A percentile compares a stretch with the other conserved stretches of the same genome.
These are phyloP conservation scores for Suillus sp. DNA, from an alignment of 768 basidiomycete species.

Conservation along the genomic window DNA sequence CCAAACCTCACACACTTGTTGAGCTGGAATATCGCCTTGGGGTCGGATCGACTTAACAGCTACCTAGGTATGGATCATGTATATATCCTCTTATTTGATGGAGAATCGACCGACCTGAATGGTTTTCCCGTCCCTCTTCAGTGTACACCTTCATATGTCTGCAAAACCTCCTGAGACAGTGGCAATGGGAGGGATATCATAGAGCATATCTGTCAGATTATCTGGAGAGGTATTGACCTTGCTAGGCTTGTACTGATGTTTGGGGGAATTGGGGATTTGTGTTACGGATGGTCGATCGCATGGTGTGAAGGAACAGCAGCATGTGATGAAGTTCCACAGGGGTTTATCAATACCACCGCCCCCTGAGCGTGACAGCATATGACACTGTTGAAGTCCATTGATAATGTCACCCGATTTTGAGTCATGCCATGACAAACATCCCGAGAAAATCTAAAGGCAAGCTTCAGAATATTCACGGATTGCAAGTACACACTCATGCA, in stretches of 20 bases:
- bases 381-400: not conserved
- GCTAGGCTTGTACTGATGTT: not conserved
- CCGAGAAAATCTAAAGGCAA: constrained; percentile 1
- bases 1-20: not conserved
- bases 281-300: not conserved
- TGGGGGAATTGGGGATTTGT: not conserved
- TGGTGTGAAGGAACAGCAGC: not conserved
- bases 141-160: constrained; percentile 27
- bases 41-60: not conserved
- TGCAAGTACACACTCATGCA: not conserved
- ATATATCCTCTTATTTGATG: not conserved
- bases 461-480: not conserved
- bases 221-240: not conserved
- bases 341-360: not conserved
- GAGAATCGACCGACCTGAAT: not conserved
- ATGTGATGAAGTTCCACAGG: not conserved
- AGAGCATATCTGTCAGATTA: not conserved
- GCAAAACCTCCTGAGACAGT: constrained; percentile 17
- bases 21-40: not conserved
- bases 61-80: not conserved
- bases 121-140: not conserved
- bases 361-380: not conserved
- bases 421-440: constrained; percentile 5
- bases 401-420: not conserved
- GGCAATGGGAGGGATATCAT: no score